Percentiles rank a stretch among this genome's conserved stretches.
phyloP scores from a whole-genome alignment of 2,329 filamentous ascomycete species.

The Pseudogymnoascus verrucosus region DNA sequence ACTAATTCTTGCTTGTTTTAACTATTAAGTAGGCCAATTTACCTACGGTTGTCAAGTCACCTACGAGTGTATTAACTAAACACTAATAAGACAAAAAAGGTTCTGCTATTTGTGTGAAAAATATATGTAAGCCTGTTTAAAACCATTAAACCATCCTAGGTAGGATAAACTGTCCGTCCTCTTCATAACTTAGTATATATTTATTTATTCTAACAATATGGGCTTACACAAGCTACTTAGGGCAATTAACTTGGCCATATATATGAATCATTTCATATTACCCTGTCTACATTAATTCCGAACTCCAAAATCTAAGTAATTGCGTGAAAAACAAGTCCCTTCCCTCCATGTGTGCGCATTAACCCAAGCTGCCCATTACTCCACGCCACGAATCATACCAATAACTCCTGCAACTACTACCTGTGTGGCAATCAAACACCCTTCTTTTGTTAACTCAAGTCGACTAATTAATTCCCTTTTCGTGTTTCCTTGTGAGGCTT shows the following conservation, averaged over 20 bases:
- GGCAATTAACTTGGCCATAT: neutral
- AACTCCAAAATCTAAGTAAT: constrained; percentile 1
- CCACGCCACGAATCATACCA: neutral
- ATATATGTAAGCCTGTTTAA: neutral
- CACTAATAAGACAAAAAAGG: neutral
- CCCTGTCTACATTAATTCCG: neutral
- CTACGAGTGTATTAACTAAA: too few species aligned
- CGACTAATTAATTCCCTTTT: constrained; percentile 19
- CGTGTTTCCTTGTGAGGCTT: constrained; percentile 51
- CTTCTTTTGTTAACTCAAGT: neutral
- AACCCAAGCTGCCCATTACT: neutral
- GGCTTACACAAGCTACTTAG: neutral
- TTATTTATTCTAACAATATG: neutral
- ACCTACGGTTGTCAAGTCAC: too few species aligned
- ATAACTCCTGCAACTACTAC: neutral
- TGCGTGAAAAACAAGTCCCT: neutral
- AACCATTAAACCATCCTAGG: neutral
- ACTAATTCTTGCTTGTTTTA: too few species aligned
- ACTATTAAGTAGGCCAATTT: too few species aligned
- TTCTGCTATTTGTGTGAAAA: neutral
- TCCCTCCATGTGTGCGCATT: neutral
- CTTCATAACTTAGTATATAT: neutral
- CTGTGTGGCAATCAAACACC: neutral
- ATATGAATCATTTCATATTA: neutral
- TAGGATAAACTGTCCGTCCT: neutral